phyloP scores from a whole-genome alignment of 176 grass and related monocot genomes.

The Juncus effusus region DNA sequence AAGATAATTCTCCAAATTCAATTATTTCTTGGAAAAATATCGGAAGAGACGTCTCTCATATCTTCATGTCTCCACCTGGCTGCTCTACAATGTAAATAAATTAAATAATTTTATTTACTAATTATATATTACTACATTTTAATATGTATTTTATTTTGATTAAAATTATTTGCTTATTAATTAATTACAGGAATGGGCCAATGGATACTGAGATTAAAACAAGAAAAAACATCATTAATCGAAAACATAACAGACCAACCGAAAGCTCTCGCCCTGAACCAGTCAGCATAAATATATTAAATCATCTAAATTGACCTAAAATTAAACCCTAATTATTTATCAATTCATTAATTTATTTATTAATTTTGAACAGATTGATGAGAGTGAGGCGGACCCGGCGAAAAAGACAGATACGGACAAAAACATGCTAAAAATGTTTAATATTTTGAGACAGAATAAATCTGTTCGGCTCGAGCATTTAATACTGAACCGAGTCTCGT shows the following conservation, averaged over 20 bases:
- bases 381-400: neutral
- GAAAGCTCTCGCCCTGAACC: slow-evolving; percentile 11
- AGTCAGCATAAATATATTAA: slow-evolving; percentile 10
- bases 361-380: slow-evolving; percentile 24
- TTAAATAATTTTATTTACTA: neutral
- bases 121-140: slow-evolving; percentile 9
- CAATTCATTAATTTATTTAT: neutral
- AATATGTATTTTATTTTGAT: neutral
- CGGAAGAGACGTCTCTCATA: slow-evolving; percentile 11
- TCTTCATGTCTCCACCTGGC: slow-evolving; percentile 24
- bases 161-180: neutral
- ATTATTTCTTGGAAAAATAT: slow-evolving; percentile 18
- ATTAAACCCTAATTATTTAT: too few relatives aligned
- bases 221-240: neutral
- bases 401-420: slow-evolving; percentile 35
- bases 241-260: slow-evolving; percentile 15
- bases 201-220: slow-evolving; percentile 28
- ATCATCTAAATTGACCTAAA: too few relatives aligned
- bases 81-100: slow-evolving; percentile 39
- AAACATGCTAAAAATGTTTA: slow-evolving; percentile 35
- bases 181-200: slow-evolving; percentile 32
- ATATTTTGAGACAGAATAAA: slow-evolving; percentile 22
- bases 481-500: slow-evolving; percentile 31
- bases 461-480: slow-evolving; percentile 32
- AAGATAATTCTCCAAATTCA: neutral